Percentiles rank a stretch among this genome's conserved stretches.
These are phyloP conservation scores for Suillus lakei DNA, from an alignment of 768 basidiomycete genomes.

Conservation along the genomic window DNA sequence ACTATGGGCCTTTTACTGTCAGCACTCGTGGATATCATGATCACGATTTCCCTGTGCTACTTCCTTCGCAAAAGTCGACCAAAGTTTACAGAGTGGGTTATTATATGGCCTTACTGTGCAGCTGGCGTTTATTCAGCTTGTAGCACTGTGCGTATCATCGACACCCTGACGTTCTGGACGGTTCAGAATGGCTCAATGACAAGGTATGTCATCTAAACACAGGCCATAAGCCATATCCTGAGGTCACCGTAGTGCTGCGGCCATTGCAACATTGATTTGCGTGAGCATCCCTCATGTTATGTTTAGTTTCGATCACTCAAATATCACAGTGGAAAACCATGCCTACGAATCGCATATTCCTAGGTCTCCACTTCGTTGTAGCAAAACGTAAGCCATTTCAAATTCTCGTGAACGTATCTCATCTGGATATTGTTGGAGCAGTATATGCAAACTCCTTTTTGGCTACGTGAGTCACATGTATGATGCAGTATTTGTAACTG, in stretches of 20 bases:
- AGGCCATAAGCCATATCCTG: background rate
- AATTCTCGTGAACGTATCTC: background rate
- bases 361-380: slow-evolving; percentile 28
- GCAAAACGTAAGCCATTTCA: slow-evolving; percentile 23
- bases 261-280: slow-evolving; percentile 22
- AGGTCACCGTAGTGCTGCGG: slow-evolving; percentile 15
- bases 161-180: slow-evolving; percentile 25
- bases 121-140: background rate
- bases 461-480: slow-evolving; percentile 24
- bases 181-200: slow-evolving; percentile 29
- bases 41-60: slow-evolving; percentile 47
- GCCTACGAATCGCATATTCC: slow-evolving; percentile 29
- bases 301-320: background rate
- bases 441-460: slow-evolving; percentile 32
- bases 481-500: background rate
- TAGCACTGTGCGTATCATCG: slow-evolving; percentile 27
- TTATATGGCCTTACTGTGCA: background rate
- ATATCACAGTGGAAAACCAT: slow-evolving; percentile 22
- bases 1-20: slow-evolving; percentile 52
- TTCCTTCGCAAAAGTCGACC: slow-evolving; percentile 45
- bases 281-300: slow-evolving; percentile 12
- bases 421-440: background rate
- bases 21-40: slow-evolving; percentile 49
- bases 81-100: slow-evolving; percentile 37
- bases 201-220: slow-evolving; percentile 13